phyloP scores from a whole-genome alignment of 805 yeast species.

The Schwanniomyces sp. region DNA sequence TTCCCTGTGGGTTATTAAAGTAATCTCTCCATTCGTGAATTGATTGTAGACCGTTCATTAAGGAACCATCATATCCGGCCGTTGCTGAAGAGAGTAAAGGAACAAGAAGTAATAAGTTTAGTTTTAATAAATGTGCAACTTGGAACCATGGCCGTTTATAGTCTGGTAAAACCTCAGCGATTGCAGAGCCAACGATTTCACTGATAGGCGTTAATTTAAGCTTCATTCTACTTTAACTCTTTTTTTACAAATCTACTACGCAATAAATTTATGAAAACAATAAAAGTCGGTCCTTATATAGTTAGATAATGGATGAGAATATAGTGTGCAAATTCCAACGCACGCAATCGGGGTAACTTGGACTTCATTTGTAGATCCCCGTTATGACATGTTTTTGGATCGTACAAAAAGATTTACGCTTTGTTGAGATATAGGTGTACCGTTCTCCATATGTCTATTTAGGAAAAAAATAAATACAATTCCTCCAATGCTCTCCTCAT shows the following conservation, averaged over 20 bases:
- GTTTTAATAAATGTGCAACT: slow-evolving; percentile 28
- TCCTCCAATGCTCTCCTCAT: not conserved
- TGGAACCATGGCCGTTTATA: slow-evolving; percentile 25
- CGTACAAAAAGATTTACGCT: no score
- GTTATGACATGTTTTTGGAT: no score
- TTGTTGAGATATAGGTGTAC: not conserved
- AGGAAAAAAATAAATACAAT: no score
- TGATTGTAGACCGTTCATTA: slow-evolving; percentile 48
- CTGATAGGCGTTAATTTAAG: slow-evolving; percentile 9
- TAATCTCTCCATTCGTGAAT: slow-evolving; percentile 37
- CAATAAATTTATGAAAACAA: not conserved
- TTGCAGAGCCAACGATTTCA: slow-evolving; percentile 15
- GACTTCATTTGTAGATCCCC: no score
- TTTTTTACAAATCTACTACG: not conserved
- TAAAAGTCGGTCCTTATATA: not conserved
- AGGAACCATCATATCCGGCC: slow-evolving; percentile 45
- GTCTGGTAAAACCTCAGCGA: slow-evolving; percentile 14
- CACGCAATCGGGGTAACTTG: no score
- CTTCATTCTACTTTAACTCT: slow-evolving; percentile 4
- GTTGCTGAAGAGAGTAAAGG: slow-evolving; percentile 35
- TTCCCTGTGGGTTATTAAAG: slow-evolving; percentile 28
- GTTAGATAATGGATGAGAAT: not conserved
- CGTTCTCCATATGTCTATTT: not conserved
- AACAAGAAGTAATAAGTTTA: slow-evolving; percentile 11
- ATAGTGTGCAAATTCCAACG: not conserved